Base-by-base conservation (phyloP, 768 basidiomycete species). In the Tricholoma sp. region DNA sequence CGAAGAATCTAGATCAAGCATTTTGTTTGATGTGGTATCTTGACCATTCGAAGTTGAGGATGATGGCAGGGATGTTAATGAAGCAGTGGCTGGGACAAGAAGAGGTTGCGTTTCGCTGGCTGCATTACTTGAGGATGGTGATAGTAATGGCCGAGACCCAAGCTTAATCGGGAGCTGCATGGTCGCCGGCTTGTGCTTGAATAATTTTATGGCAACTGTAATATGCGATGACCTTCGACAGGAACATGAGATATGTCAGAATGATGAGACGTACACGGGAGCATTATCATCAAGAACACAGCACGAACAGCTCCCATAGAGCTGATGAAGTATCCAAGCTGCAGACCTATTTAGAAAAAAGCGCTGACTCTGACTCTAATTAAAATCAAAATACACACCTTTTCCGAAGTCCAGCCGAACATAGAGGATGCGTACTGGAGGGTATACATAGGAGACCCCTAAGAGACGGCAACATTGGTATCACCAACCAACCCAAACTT, bases 381-480 rank as follows among this genome's bases (percentile, higher is more conserved):
- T 3, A 29, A 24, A 29, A 18, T 10, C 3, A 8, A 18, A 10
- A 50, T 24, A 64, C 79, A 34, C 61, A 88, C 87, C 55, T 70
- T 74, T 72, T 88, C 85, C 19, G 89, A 76, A 24, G 70, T 77
- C 90, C 89, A 92, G 3, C 78, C 75, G 67, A 88, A 91, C 3
- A 72, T 76, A 0, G 75, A 70, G 8, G 79, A 74, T 2, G 83
- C 81, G 67, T 86, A 92, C 61, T 89, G 86, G 57, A 90, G 79
- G 60, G 82, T 83, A 62, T 78, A 83, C 3, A 74, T 60, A 55
- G 76, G 74, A 4, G 83, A 79, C 5, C 83, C 83, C 89, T 91
- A 10, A 5, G 18, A 47, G 1, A 19, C 18, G 24, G 5, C 31
- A 37, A 2, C 4, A 24, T 53, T 24, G 35, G 21, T 3, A 18